Percentiles rank a stretch among this genome's conserved stretches.
These are phyloP conservation scores for Talaromyces sp. DNA, from an alignment of 2,329 filamentous ascomycete genomes.

Conservation along the genomic window DNA sequence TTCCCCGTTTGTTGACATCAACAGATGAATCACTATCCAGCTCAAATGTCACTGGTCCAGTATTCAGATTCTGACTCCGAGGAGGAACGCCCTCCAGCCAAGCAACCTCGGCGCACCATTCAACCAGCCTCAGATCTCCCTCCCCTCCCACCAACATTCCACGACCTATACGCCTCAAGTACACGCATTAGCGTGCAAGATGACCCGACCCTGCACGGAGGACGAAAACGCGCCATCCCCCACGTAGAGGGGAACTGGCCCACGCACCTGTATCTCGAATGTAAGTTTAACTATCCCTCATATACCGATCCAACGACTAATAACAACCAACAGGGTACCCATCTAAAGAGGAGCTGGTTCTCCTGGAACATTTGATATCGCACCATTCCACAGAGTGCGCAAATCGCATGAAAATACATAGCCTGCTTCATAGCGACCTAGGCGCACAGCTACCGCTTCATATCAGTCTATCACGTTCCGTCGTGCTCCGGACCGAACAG, in stretches of 20 bases:
- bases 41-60: slow-evolving; percentile 63
- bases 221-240: slow-evolving; percentile 77
- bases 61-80: slow-evolving; percentile 58
- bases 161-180: slow-evolving; percentile 84
- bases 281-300: slow-evolving; percentile 56
- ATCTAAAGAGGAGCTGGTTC: slow-evolving; percentile 35
- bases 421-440: slow-evolving; percentile 75
- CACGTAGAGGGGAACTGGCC: slow-evolving; percentile 92
- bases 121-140: slow-evolving; percentile 54
- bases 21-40: too few relatives aligned
- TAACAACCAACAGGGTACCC: slow-evolving; percentile 42
- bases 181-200: slow-evolving; percentile 77
- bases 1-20: too few relatives aligned
- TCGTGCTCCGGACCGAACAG: slow-evolving; percentile 72
- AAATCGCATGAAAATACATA: slow-evolving; percentile 54
- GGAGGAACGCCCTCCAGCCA: slow-evolving; percentile 30
- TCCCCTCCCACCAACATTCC: slow-evolving; percentile 77
- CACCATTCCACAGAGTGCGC: slow-evolving; percentile 10
- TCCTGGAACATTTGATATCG: slow-evolving; percentile 35
- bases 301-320: slow-evolving; percentile 16
- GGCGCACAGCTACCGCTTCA: slow-evolving; percentile 80
- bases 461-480: slow-evolving; percentile 82
- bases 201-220: slow-evolving; percentile 81
- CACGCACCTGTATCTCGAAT: slow-evolving; percentile 89
- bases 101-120: slow-evolving; percentile 29